These are phyloP conservation scores for Rhamnella rubrinervis DNA, from an alignment of 331 rosid genomes.

Conservation along the genomic window DNA sequence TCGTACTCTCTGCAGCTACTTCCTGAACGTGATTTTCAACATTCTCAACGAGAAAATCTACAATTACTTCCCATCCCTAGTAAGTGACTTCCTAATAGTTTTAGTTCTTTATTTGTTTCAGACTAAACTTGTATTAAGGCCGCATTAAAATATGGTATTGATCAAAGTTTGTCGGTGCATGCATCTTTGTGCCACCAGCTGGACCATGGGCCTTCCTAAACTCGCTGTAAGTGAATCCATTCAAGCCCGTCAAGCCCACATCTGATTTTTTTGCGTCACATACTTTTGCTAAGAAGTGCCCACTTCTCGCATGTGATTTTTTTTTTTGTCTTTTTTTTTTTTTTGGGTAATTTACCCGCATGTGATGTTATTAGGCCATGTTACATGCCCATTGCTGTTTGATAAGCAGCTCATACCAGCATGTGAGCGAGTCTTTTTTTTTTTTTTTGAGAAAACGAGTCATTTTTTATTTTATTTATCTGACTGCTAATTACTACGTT, in stretches of 20 bases:
- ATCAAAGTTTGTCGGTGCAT: background rate
- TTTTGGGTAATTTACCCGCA: no score
- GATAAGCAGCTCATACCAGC: no score
- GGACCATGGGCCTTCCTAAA: slow-evolving; percentile 59
- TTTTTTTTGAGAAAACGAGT: no score
- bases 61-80: slow-evolving; percentile 60
- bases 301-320: background rate
- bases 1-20: slow-evolving; percentile 33
- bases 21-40: slow-evolving; percentile 58
- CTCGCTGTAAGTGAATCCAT: slow-evolving; percentile 44
- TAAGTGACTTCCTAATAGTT: slow-evolving; percentile 6
- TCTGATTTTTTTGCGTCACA: background rate
- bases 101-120: background rate
- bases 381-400: no score
- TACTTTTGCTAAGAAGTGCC: no score
- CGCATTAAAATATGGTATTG: no score
- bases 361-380: no score
- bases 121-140: no score
- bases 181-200: slow-evolving; percentile 58
- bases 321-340: no score
- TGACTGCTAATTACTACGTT: no score
- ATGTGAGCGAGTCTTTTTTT: no score
- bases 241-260: background rate
- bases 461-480: no score
- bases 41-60: slow-evolving; percentile 57